Evolutionary conservation across 768 basidiomycete genomes (phyloP).

Genomic region (Leccinum rimulosum): DNA sequence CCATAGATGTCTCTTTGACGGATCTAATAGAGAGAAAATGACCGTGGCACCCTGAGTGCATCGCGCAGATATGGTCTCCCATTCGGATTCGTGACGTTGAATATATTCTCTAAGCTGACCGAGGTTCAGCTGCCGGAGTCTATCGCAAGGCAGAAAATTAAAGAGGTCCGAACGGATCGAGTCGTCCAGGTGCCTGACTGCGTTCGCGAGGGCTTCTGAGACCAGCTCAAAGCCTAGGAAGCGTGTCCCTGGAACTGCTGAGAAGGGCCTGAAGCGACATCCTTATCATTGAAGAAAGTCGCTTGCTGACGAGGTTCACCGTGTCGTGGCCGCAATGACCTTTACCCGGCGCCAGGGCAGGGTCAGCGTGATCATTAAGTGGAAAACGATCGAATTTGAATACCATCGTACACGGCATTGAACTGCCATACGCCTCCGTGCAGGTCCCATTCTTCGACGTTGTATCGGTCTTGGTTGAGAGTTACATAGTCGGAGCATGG

Average conservation of each 20-base stretch:
- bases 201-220: conserved; percentile 38
- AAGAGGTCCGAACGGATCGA: conserved; percentile 43
- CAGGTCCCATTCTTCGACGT: conserved; percentile 40
- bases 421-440: conserved; percentile 42
- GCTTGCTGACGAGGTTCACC: conserved; percentile 42
- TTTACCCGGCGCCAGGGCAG: conserved; percentile 15
- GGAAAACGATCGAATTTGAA: background rate
- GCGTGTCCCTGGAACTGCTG: conserved; percentile 19
- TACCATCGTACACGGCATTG: conserved; percentile 47
- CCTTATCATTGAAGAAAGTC: conserved; percentile 41
- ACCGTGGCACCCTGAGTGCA: conserved; percentile 35
- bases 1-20: conserved; percentile 30
- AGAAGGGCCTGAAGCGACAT: conserved; percentile 37
- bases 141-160: conserved; percentile 40
- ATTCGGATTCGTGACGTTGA: conserved; percentile 34
- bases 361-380: conserved; percentile 24
- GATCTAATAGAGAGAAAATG: conserved; percentile 32
- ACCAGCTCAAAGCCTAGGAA: conserved; percentile 32
- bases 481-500: conserved; percentile 37
- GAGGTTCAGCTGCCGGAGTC: conserved; percentile 36
- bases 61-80: conserved; percentile 33
- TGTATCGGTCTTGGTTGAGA: conserved; percentile 42
- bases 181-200: conserved; percentile 42
- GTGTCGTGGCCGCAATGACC: conserved; percentile 50
- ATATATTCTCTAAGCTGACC: conserved; percentile 40